Conservation (phyloP, 495 filamentous ascomycete genomes). For the Staphylotrichum tortipilum region DNA sequence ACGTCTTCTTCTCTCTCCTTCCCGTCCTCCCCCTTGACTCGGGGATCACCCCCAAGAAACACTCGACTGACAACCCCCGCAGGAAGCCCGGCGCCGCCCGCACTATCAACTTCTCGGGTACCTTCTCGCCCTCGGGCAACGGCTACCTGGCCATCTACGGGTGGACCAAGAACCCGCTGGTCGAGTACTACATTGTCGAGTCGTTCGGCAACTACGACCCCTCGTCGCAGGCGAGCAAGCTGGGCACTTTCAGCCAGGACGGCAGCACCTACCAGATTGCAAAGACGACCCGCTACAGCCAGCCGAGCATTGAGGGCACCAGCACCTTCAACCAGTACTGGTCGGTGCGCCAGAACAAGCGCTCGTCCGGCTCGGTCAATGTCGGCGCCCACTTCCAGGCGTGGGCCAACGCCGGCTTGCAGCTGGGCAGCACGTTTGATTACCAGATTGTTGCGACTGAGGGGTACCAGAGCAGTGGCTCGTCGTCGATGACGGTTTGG, state of each 20-base stretch:
- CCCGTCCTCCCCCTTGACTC: no score
- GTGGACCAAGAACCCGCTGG: slow-evolving; percentile 53
- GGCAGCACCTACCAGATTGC: slow-evolving; percentile 51
- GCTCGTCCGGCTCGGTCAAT: slow-evolving; percentile 44
- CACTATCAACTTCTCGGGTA: slow-evolving; percentile 45
- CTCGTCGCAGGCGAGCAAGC: slow-evolving; percentile 38
- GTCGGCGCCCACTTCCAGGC: slow-evolving; percentile 49
- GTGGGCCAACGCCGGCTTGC: slow-evolving; percentile 41
- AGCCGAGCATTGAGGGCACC: slow-evolving; percentile 52
- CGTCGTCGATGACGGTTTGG: neutral
- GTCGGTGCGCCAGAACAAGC: slow-evolving; percentile 47
- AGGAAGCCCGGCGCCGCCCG: slow-evolving; percentile 20
- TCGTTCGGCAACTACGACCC: slow-evolving; percentile 48
- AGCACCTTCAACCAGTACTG: slow-evolving; percentile 56
- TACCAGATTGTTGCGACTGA: slow-evolving; percentile 54
- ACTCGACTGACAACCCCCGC: neutral
- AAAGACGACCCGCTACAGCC: slow-evolving; percentile 43
- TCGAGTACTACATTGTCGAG: slow-evolving; percentile 62
- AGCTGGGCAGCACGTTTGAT: slow-evolving; percentile 44
- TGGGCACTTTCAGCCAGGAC: slow-evolving; percentile 47
- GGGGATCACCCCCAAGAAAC: no score
- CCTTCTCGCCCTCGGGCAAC: slow-evolving; percentile 50
- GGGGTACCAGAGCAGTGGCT: slow-evolving; percentile 38
- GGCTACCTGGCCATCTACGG: slow-evolving; percentile 55
- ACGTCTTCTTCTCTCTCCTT: neutral